Percentiles rank a stretch among this genome's conserved stretches.
These are phyloP conservation scores for Monosporozyma yasuniensis DNA, from an alignment of 805 yeast species.

Conservation along the genomic window DNA sequence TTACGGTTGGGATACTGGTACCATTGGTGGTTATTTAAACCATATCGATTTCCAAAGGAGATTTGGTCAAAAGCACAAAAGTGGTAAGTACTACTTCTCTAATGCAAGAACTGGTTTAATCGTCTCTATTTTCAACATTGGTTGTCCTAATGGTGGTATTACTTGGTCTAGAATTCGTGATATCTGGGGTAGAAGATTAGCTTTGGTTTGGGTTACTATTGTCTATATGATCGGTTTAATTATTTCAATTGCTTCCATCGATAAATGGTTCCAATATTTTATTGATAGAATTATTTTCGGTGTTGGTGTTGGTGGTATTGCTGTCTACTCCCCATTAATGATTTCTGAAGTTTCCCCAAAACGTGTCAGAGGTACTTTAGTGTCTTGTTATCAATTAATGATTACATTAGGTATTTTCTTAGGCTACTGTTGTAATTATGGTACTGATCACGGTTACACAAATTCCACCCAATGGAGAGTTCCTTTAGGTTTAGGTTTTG, in stretches of 20 bases:
- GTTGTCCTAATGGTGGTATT: constrained; percentile 67
- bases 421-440: constrained; percentile 67
- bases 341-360: constrained; percentile 66
- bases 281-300: constrained; percentile 66
- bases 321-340: constrained; percentile 68
- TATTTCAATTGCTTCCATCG: constrained; percentile 47
- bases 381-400: constrained; percentile 60
- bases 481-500: constrained; percentile 51
- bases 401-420: constrained; percentile 65
- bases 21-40: no score
- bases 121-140: constrained; percentile 29
- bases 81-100: constrained; percentile 41
- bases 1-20: constrained; percentile 44
- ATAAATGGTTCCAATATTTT: constrained; percentile 60
- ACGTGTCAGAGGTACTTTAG: constrained; percentile 61
- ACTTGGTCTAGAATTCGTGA: constrained; percentile 52
- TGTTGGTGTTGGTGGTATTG: constrained; percentile 65
- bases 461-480: constrained; percentile 75
- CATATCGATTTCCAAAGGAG: constrained; percentile 20
- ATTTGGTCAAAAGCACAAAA: constrained; percentile 41
- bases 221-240: constrained; percentile 60
- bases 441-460: constrained; percentile 42
- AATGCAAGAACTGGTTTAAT: constrained; percentile 50
- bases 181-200: constrained; percentile 54
- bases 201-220: constrained; percentile 16